A percentile compares a stretch with the other conserved stretches of the same genome.
phyloP scores from a whole-genome alignment of 768 basidiomycete species.

The Lactarius trivialis region DNA sequence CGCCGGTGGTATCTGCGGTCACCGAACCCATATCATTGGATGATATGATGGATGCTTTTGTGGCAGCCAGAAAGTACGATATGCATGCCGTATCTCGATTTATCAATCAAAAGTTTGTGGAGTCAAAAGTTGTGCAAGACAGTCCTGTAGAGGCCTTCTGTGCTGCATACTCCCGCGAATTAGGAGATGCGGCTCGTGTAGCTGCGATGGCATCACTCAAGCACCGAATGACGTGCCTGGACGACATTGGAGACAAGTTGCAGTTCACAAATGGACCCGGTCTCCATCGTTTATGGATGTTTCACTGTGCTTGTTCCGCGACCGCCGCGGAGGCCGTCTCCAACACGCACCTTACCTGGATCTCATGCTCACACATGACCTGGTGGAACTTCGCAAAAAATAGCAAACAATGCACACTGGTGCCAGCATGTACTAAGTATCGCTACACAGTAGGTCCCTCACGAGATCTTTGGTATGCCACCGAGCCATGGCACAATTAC shows the following conservation, averaged over 20 bases:
- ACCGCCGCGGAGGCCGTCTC: neutral
- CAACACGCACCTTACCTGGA: neutral
- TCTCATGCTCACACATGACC: neutral
- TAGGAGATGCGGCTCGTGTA: neutral
- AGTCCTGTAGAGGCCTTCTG: neutral
- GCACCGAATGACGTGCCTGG: neutral
- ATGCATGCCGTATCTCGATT: neutral
- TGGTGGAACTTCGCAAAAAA: neutral
- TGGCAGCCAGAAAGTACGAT: neutral
- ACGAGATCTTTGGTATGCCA: neutral
- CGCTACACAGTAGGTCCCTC: too few species aligned
- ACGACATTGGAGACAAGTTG: neutral
- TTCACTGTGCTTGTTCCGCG: constrained; percentile 2
- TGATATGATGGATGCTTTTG: neutral
- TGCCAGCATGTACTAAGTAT: too few species aligned
- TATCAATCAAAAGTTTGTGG: neutral
- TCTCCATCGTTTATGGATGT: neutral
- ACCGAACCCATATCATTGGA: too few species aligned
- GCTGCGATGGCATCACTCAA: constrained; percentile 9
- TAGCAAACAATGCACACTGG: too few species aligned
- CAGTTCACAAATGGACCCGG: constrained; percentile 1
- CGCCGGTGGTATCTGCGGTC: too few species aligned
- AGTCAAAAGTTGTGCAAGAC: neutral
- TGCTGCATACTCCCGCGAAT: neutral
- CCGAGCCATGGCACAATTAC: neutral